Base-by-base conservation (phyloP, 148 eudicot genomes). In the Polygonum aviculare region DNA sequence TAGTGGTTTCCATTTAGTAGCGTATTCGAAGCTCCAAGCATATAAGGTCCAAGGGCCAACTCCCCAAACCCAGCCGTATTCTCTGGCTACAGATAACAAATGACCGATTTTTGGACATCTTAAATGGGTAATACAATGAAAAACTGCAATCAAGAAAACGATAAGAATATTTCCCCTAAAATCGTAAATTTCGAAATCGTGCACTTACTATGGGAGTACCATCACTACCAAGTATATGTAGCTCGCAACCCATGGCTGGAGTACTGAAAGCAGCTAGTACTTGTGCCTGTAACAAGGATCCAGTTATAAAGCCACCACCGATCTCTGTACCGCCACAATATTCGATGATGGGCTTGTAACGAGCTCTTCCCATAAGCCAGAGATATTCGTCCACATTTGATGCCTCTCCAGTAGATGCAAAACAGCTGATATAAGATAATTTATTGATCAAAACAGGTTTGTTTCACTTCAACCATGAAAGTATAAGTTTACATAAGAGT, bases 291-390 rank as follows among this genome's bases (percentile, higher is more conserved):
- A 95, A 78, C 47, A 95, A 72, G 15, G 97, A 92, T 71, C 99
- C 99, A 76, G 89, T 80, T 50, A 89, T 62, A 74, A 92, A 95
- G 70, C 90, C 97, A 82, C 99, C 97, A 75, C 97, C 99, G 74
- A 95, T 89, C 83, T 95, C 99, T 41, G 99, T 95, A 77, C 99
- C 99, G 69, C 99, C 99, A 79, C 99, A 95, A 77, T 82, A 87
- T 87, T 95, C 99, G 51, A 95, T 91, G 48, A 95, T 79, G 57
- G 99, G 99, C 86, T 95, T 95, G 85, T 90, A 95, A 59, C 49
- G 52, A 16, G 97, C 96, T 86, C 97, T 88, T 62, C 97, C 96
- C 97, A 93, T 92, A 74, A 95, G 88, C 99, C 99, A 95, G 35
- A 95, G 87, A 78, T 90, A 86, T 80, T 95, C 99, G 83, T 95